phyloP scores from a whole-genome alignment of 2,329 filamentous ascomycete genomes.

The Fusarium circinatum region DNA sequence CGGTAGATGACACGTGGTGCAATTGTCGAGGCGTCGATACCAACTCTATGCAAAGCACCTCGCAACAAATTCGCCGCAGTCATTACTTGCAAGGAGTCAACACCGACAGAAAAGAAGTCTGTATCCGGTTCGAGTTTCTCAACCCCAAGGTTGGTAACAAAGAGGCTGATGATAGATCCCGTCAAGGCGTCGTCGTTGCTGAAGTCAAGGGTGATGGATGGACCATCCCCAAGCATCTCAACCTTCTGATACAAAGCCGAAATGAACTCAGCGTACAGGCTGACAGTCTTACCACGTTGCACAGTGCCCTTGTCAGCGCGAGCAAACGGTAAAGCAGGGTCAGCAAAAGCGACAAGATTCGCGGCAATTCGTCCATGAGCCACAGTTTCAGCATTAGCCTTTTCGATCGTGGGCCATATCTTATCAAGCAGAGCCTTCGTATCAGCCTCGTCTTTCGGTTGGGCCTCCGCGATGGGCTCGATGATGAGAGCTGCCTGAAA shows the following conservation, averaged over 20 bases:
- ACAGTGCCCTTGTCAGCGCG: neutral
- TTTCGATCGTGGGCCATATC: neutral
- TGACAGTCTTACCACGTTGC: neutral
- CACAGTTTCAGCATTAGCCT: neutral
- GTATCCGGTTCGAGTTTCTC: neutral
- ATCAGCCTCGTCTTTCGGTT: neutral
- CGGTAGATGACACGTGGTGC: neutral
- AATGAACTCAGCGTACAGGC: neutral
- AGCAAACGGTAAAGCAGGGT: neutral
- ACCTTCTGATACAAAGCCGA: neutral
- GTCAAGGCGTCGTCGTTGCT: neutral
- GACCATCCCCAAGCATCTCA: accelerated
- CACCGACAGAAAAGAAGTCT: neutral
- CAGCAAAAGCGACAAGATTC: neutral
- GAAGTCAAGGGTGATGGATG: neutral
- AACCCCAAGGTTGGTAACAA: neutral
- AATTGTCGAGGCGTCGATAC: accelerated
- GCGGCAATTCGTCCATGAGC: neutral
- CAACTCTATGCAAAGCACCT: accelerated
- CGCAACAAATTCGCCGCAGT: neutral
- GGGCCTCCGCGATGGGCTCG: neutral
- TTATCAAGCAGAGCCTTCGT: neutral
- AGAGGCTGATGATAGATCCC: neutral
- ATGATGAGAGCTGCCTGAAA: slow-evolving; percentile 12
- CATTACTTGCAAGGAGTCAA: neutral